Percentiles rank a stretch among this genome's conserved stretches.
These are phyloP conservation scores for Aspergillus leporis DNA, from an alignment of 495 filamentous ascomycete species.

Conservation along the genomic window DNA sequence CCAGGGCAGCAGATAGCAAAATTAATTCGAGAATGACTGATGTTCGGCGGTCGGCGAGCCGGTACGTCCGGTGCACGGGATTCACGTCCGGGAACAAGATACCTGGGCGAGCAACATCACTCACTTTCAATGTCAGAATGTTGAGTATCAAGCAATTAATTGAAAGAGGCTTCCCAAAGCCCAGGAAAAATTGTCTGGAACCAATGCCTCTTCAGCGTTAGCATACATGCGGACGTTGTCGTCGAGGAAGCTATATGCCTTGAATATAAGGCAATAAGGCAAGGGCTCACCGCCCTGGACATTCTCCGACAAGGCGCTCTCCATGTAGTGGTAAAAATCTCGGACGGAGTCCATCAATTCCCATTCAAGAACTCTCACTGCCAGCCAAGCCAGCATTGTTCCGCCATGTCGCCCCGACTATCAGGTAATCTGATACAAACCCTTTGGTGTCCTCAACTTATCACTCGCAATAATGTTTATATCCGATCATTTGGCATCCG, in stretches of 20 bases:
- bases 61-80: conserved; percentile 3
- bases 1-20: not conserved
- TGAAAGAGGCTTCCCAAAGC: not conserved
- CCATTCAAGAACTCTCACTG: not conserved
- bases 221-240: not conserved
- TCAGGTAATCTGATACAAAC: conserved; percentile 33
- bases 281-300: not conserved
- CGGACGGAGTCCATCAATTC: conserved; percentile 19
- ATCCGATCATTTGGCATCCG: conserved; percentile 49
- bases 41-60: conserved; percentile 11
- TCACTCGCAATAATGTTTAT: conserved; percentile 18
- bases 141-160: not conserved
- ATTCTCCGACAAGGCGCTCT: not conserved
- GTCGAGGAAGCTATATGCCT: not conserved
- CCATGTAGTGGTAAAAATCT: conserved; percentile 22
- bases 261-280: not conserved
- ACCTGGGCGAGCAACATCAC: not conserved
- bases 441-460: conserved; percentile 22
- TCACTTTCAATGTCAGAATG: not conserved
- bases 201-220: not conserved
- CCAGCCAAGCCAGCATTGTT: conserved; percentile 11
- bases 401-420: conserved; percentile 40
- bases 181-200: not conserved
- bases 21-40: not conserved
- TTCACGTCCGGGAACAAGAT: not conserved